Base-by-base conservation (phyloP, 2,329 filamentous ascomycete species). In the Diatrype stigma region DNA sequence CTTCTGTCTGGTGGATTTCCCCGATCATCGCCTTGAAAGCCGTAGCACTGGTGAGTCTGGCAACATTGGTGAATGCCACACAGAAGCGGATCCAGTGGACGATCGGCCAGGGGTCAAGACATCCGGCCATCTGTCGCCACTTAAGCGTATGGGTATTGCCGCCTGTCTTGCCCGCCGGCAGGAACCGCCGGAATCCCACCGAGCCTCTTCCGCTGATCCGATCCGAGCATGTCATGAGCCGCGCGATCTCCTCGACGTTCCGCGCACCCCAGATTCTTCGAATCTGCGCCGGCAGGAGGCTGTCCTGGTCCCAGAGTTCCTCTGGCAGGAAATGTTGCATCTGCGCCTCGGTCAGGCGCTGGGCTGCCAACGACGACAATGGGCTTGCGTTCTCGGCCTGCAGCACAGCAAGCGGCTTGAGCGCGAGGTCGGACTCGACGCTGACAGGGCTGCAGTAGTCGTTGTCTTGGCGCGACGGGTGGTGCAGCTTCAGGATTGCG, bases 61-160 rank as follows among this genome's bases (percentile, higher is more conserved):
- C 55, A 48, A 61, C 63, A 40, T 63, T 54, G 10, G 57, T 54
- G 45, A 62, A 50, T 1, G 34, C 46, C 4, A 58, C 14, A 34
- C 59, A 63, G n/a, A 55, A 47, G 16, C 52, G 46, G 4, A 54
- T 42, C 62, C 62, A 64, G 11, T 48, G 50, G 7, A 55, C 50
- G 46, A 64, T 63, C 10, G 54, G 50, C 0, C 50, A 22, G 7
- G 57, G 58, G 17, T 63, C 59, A 7, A 63, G 23, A 17, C 55
- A 55, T 11, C 59, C 57, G 12, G 51, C 51, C 61, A 63, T 63
- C 42, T 64, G 62, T 6, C 62, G 58, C 42, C 56, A 63, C 49
- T 64, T 60, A 23, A 64, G 57, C 1, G 61, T 64, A 37, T 62
- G 57, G 1, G 52, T 55, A 17, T 64, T 63, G 0, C 60, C 59